Base-by-base conservation (phyloP, 495 filamentous ascomycete genomes). In the Xylaria telfairii region DNA sequence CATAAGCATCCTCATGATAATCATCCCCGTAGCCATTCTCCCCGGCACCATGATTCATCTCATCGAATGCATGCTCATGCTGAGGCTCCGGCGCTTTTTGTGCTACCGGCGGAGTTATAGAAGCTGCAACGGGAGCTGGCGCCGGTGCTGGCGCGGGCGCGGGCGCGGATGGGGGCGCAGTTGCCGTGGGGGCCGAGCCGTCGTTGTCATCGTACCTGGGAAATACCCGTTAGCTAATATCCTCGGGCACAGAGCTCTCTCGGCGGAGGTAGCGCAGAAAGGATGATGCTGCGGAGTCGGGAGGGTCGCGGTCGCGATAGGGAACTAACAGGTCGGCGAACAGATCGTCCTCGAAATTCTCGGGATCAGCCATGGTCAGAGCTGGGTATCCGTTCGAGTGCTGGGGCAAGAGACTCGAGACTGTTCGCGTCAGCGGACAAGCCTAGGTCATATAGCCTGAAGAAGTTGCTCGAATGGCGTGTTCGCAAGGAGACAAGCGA, bases 271-370 rank as follows among this genome's bases (percentile, higher is more conserved):
- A 17, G 34, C 37, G 54, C 30, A 53, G 37, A 63, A 37, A 15
- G 32, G 21, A 28, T 10, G 24, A n/a, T n/a, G 44, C 28, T 32
- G 53, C 15, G n/a, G 19, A 2, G 39, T 21, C 28, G 47, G 15
- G 34, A 56, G 37, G 41, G 49, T 47, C 5, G 32, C 10, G 63
- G 26, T 67, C 19, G 53, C 9, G 61, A 34, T 42, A 15, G 54
- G 53, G 30, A 30, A 87, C 94, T 79, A 87, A 98, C 96, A 99
- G 89, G 84, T 99, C 96, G 73, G 94, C 96, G 80, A 99, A 99
- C 77, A 99, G 92, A 87, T 99, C 96, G 76, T 98, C 96, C 64
- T 98, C 96, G 73, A 95, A 90, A 71, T 95, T 94, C 79, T 96
- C 94, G 60, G 89, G 88, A 79, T 97, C 94, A 30, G 93, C 89